phyloP scores from a whole-genome alignment of 2,329 filamentous ascomycete species.

The Nemania sp. region DNA sequence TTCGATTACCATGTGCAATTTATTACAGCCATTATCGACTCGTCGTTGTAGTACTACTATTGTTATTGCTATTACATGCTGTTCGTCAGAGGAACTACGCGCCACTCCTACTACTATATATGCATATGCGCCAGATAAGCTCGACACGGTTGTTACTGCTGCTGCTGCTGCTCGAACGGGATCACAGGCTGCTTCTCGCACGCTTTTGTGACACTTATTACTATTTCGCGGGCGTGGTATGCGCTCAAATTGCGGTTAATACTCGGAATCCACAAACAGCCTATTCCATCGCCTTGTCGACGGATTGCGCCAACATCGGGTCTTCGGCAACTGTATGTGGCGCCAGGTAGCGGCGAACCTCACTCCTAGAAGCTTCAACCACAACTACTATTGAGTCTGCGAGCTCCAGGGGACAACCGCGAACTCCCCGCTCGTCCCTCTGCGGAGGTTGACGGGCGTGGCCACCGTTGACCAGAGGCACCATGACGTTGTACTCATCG shows the following conservation, averaged over 20 bases:
- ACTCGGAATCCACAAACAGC: background rate
- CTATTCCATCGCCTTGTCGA: background rate
- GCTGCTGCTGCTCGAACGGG: conserved; percentile 39
- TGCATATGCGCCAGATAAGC: conserved; percentile 49
- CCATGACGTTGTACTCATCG: conserved; percentile 70
- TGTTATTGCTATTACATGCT: conserved; percentile 11
- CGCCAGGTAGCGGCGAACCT: conserved; percentile 27
- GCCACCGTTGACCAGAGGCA: conserved; percentile 50
- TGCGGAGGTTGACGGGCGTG: conserved; percentile 70
- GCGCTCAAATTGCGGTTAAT: background rate
- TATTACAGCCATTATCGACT: conserved; percentile 37
- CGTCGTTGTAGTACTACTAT: conserved; percentile 29
- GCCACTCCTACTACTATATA: conserved; percentile 38
- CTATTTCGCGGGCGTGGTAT: background rate
- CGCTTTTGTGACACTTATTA: conserved; percentile 40
- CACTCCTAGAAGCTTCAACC: conserved; percentile 18
- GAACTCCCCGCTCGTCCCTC: conserved; percentile 68
- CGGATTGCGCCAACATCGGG: conserved; percentile 12
- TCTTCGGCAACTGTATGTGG: conserved; percentile 21
- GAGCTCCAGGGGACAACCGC: conserved; percentile 45
- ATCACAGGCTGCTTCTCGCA: conserved; percentile 44
- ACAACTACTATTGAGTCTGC: conserved; percentile 25
- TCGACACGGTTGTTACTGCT: conserved; percentile 42
- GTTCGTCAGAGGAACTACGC: conserved; percentile 30
- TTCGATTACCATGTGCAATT: conserved; percentile 42